Percentiles rank a stretch among this genome's conserved stretches.
phyloP scores from a whole-genome alignment of 2,329 filamentous ascomycete species.

The Colletotrichum filicis region DNA sequence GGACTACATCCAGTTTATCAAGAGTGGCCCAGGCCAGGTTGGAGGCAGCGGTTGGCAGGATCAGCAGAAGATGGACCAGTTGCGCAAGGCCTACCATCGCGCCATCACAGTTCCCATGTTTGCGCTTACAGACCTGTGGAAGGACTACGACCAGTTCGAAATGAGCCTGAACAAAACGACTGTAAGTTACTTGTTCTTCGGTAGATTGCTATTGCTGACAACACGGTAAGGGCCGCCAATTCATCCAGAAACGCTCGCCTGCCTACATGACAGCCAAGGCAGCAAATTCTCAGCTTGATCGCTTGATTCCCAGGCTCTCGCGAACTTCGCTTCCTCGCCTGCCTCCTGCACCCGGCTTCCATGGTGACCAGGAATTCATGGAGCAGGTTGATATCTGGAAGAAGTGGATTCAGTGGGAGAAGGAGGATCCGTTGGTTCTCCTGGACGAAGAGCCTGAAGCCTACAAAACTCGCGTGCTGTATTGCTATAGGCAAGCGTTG shows the following conservation, averaged over 20 bases:
- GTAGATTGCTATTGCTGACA: neutral
- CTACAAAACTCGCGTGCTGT: conserved; percentile 83
- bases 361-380: conserved; percentile 85
- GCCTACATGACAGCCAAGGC: conserved; percentile 96
- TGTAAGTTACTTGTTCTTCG: conserved; percentile 58
- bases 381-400: conserved; percentile 92
- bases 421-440: conserved; percentile 88
- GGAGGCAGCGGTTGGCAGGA: conserved; percentile 95
- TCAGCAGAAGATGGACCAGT: conserved; percentile 94
- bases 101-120: conserved; percentile 89
- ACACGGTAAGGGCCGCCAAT: conserved; percentile 85
- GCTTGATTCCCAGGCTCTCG: conserved; percentile 80
- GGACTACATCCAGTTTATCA: conserved; percentile 95
- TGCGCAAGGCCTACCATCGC: conserved; percentile 92
- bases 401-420: conserved; percentile 95
- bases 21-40: conserved; percentile 84
- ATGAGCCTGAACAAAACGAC: conserved; percentile 93
- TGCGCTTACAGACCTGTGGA: conserved; percentile 88
- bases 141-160: conserved; percentile 97
- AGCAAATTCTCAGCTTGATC: conserved; percentile 89
- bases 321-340: conserved; percentile 83
- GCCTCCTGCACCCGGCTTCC: conserved; percentile 85
- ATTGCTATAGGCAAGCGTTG: conserved; percentile 91
- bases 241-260: conserved; percentile 91
- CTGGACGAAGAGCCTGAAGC: conserved; percentile 81